Base-by-base conservation (phyloP, 306 rosid genomes). In the Lagenaria siceraria region DNA sequence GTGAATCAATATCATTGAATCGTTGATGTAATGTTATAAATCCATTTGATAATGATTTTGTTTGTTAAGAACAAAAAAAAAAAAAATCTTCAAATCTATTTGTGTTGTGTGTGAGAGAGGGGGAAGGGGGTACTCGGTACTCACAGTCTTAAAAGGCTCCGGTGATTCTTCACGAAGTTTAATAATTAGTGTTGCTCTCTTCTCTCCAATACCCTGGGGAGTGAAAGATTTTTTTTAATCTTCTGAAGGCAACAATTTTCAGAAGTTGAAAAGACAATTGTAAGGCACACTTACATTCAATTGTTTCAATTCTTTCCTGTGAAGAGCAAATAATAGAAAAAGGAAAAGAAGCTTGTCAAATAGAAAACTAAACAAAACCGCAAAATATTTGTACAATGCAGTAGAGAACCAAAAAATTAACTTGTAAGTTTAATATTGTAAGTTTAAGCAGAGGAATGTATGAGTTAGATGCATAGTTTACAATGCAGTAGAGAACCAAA, bases 131-230 rank as follows among this genome's bases (percentile, higher is more conserved):
- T n/a, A n/a, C n/a, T n/a, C n/a, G n/a, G n/a, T 17, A 81, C 98
- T 83, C 80, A 94, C 98, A 78, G 82, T 90, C 81, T 89, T 92
- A 80, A 94, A 94, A 49, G 95, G 93, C 58, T 89, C 85, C 0
- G 91, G 92, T 60, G 97, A 90, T 80, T 89, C 95, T 59, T 87
- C 87, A 29, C 96, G 96, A 40, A 88, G 86, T 82, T 89, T 74
- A 49, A 94, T 87, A 75, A 94, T 89, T 66, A 14, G 84, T 31
- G 88, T 82, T 64, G 97, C 95, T 80, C 98, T 88, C 81, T 88
- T 94, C 85, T 94, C 97, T n/a, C 98, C 97, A 64, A 94, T 92
- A 29, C 97, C 97, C 98, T 94, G 29, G 27, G 51, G 35, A 24
- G 13, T 61, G 42, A 48, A 49, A 42, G 1, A 36, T 19, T 40